These are phyloP conservation scores for Penicillium rolfsii DNA, from an alignment of 2,329 filamentous ascomycete genomes.

Conservation along the genomic window DNA sequence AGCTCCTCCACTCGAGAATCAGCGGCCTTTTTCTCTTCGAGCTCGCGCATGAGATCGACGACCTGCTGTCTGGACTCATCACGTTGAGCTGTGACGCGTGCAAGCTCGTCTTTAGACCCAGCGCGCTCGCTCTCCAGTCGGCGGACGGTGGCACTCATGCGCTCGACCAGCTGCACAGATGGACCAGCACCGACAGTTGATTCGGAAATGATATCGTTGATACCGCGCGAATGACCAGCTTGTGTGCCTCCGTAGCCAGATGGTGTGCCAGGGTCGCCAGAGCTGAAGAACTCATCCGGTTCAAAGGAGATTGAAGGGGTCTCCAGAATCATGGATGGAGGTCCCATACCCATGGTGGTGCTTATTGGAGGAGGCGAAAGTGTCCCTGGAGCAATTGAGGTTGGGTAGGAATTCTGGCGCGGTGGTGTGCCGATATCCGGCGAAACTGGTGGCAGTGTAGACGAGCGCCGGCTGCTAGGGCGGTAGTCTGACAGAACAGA, in stretches of 20 bases:
- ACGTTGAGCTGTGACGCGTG: conserved; percentile 77
- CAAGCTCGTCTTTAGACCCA: conserved; percentile 81
- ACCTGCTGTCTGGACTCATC: conserved; percentile 92
- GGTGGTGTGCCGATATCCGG: conserved; percentile 46
- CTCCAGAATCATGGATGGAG: conserved; percentile 31
- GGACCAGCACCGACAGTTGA: conserved; percentile 90
- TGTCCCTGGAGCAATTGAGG: conserved; percentile 32
- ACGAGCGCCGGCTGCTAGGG: conserved; percentile 46
- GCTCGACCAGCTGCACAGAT: conserved; percentile 90
- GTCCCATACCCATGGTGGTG: conserved; percentile 10
- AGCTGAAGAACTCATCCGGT: conserved; percentile 50
- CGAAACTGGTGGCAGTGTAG: conserved; percentile 41
- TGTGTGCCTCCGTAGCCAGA: conserved; percentile 44
- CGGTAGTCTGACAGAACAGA: conserved; percentile 43
- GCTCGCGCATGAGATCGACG: conserved; percentile 84
- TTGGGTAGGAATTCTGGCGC: conserved; percentile 52
- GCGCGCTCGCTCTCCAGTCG: conserved; percentile 91
- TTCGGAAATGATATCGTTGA: conserved; percentile 83
- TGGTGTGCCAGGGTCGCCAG: conserved; percentile 40
- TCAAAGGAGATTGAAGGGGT: conserved; percentile 51
- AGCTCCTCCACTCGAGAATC: conserved; percentile 65
- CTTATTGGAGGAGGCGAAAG: conserved; percentile 36
- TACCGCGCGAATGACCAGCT: conserved; percentile 56
- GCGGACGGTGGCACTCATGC: conserved; percentile 91
- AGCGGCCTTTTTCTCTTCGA: conserved; percentile 69